Conservation (phyloP, 305 asterid genomes). For the Striga hermonthica region DNA sequence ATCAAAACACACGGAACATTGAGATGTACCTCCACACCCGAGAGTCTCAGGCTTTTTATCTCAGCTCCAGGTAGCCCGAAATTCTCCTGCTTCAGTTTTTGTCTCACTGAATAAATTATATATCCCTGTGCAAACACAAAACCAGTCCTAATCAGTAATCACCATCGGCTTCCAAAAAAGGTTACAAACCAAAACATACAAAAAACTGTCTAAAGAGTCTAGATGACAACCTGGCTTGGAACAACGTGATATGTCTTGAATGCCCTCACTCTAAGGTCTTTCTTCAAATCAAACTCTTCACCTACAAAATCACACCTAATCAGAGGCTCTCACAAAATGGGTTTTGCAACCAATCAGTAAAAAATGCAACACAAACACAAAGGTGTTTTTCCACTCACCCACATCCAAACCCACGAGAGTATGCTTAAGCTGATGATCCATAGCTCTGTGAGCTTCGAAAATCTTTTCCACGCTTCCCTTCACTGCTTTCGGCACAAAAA, state of each 20-base stretch:
- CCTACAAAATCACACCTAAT: constrained; percentile 44
- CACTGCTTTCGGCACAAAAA: constrained; percentile 78
- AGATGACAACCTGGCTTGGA: constrained; percentile 77
- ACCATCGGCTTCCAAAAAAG: constrained; percentile 5
- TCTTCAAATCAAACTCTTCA: constrained; percentile 72
- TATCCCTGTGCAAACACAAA: constrained; percentile 58
- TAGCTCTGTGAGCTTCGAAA: constrained; percentile 88
- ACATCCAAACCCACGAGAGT: constrained; percentile 81
- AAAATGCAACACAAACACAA: not conserved
- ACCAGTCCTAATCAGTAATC: constrained; percentile 7
- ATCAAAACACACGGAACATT: not conserved
- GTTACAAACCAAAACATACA: constrained; percentile 16
- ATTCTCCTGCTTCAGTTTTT: constrained; percentile 78
- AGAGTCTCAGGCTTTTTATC: constrained; percentile 65
- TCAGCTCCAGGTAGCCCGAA: constrained; percentile 63
- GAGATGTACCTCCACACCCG: constrained; percentile 77
- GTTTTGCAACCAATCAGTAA: constrained; percentile 1
- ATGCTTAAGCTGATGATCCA: constrained; percentile 86
- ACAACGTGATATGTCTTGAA: constrained; percentile 79
- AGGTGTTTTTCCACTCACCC: constrained; percentile 52
- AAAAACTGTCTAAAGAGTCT: constrained; percentile 23
- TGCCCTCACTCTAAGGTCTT: constrained; percentile 80
- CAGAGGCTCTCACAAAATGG: not conserved
- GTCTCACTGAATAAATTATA: constrained; percentile 71
- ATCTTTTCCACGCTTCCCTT: constrained; percentile 76